Percentiles rank a stretch among this genome's conserved stretches.
Conservation (phyloP, 2,329 filamentous ascomycete species). For the Fusarium sp. region DNA sequence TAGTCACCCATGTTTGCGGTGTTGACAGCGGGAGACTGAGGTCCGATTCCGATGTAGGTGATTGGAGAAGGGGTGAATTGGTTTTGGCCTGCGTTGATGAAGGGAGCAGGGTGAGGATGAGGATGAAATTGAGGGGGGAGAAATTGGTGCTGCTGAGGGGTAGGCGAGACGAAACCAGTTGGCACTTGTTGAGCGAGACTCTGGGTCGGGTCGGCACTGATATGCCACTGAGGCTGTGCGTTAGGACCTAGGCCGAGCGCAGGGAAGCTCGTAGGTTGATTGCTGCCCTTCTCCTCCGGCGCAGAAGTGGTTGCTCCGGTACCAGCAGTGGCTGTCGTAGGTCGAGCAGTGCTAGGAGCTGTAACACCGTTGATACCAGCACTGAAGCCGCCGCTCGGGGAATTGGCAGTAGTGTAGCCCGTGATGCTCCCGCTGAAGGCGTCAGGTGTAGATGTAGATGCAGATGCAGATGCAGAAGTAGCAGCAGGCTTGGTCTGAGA, state of each 20-base stretch:
- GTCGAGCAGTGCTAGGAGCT: slow-evolving; percentile 17
- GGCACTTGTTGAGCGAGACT: slow-evolving; percentile 44
- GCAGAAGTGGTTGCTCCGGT: slow-evolving; percentile 1
- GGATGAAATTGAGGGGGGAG: slow-evolving; percentile 22
- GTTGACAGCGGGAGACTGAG: slow-evolving; percentile 42
- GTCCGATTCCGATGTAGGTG: slow-evolving; percentile 44
- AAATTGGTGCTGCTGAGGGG: slow-evolving; percentile 28
- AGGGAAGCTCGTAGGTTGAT: slow-evolving; percentile 42
- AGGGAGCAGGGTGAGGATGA: slow-evolving; percentile 20
- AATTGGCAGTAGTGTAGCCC: slow-evolving; percentile 35
- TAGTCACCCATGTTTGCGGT: slow-evolving; percentile 49
- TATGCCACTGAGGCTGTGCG: slow-evolving; percentile 46
- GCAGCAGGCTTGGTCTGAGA: slow-evolving; percentile 1
- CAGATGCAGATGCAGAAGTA: background rate
- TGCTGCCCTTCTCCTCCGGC: slow-evolving; percentile 7
- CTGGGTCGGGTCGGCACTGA: slow-evolving; percentile 47
- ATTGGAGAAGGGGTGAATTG: slow-evolving; percentile 16
- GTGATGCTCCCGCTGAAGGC: slow-evolving; percentile 3
- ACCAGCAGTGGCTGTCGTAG: background rate
- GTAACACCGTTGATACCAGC: slow-evolving; percentile 12
- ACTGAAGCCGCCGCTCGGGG: slow-evolving; percentile 39
- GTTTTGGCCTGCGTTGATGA: slow-evolving; percentile 15
- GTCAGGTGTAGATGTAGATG: background rate
- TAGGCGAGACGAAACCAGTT: slow-evolving; percentile 27
- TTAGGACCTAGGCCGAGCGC: slow-evolving; percentile 40